Percentiles rank a stretch among this genome's conserved stretches.
Evolutionary conservation across 192 early-diverging fungal genomes (phyloP).

Genomic region (Lunasporangiospora selenospora): DNA sequence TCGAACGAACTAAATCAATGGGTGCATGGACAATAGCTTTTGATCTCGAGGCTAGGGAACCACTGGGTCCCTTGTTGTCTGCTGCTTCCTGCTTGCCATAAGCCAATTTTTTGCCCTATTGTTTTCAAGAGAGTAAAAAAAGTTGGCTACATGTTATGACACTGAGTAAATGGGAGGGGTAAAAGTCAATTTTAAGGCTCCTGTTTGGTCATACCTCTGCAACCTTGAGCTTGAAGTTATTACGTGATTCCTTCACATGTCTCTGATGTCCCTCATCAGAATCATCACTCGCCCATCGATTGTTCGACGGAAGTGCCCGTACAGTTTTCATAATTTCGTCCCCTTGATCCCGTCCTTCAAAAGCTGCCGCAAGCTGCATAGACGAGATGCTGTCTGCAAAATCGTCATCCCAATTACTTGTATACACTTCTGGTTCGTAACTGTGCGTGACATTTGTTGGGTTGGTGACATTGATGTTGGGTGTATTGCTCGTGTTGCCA

Average conservation of each 20-base stretch:
- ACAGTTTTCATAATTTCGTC: constrained; percentile 33
- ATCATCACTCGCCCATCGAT: constrained; percentile 12
- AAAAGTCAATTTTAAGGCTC: too few species aligned
- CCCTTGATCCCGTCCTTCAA: constrained; percentile 27
- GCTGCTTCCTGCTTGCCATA: constrained; percentile 1
- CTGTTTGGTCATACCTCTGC: constrained; percentile 12
- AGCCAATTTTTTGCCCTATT: too few species aligned
- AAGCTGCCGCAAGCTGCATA: constrained; percentile 28
- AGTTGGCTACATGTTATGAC: too few species aligned
- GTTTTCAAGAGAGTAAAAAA: too few species aligned
- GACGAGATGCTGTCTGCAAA: constrained; percentile 44
- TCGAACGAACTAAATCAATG: constrained; percentile 35
- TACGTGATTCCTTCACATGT: too few species aligned
- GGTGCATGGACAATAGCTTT: constrained; percentile 15
- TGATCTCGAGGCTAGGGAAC: constrained; percentile 22
- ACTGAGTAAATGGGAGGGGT: too few species aligned
- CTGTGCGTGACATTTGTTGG: neutral
- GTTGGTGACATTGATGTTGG: constrained; percentile 14
- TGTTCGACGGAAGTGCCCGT: constrained; percentile 1
- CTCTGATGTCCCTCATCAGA: too few species aligned
- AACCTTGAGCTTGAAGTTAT: constrained; percentile 15
- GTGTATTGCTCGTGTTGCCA: too few species aligned
- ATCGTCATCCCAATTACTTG: constrained; percentile 53
- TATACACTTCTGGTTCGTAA: constrained; percentile 25
- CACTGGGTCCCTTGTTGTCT: constrained; percentile 11